Conservation (phyloP, 2,329 filamentous ascomycete genomes). For the Byssoonygena ceratinophila region DNA sequence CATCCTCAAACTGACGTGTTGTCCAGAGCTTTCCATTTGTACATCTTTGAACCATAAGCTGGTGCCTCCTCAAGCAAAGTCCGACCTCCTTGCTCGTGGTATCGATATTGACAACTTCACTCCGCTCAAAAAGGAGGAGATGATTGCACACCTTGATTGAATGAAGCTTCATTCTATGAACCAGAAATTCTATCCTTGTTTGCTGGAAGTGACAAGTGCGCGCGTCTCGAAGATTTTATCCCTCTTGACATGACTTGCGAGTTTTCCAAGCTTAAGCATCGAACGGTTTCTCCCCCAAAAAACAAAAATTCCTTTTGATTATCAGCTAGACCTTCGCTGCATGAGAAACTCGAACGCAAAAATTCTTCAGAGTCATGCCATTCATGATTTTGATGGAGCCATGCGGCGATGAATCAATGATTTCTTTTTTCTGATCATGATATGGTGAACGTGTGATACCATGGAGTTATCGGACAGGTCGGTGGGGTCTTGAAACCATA, state of each 20-base stretch:
- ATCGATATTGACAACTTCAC: constrained; percentile 91
- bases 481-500: constrained; percentile 12
- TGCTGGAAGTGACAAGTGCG: constrained; percentile 18
- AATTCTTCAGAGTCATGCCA: constrained; percentile 9
- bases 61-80: constrained; percentile 70
- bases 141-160: constrained; percentile 97
- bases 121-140: constrained; percentile 83
- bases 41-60: constrained; percentile 78
- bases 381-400: constrained; percentile 12
- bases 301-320: not conserved
- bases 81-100: constrained; percentile 62
- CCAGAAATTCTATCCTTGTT: constrained; percentile 32
- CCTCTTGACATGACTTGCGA: constrained; percentile 9
- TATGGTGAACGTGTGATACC: constrained; percentile 13
- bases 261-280: constrained; percentile 8
- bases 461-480: constrained; percentile 12
- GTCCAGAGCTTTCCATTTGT: constrained; percentile 83
- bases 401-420: constrained; percentile 12
- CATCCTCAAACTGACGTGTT: not conserved
- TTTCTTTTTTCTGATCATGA: constrained; percentile 12
- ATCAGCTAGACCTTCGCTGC: constrained; percentile 8
- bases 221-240: constrained; percentile 4
- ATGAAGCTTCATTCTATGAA: constrained; percentile 21
- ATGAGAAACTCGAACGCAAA: constrained; percentile 6
- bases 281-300: constrained; percentile 5